phyloP scores from a whole-genome alignment of 148 eudicot species.

The Limonium bicolor region DNA sequence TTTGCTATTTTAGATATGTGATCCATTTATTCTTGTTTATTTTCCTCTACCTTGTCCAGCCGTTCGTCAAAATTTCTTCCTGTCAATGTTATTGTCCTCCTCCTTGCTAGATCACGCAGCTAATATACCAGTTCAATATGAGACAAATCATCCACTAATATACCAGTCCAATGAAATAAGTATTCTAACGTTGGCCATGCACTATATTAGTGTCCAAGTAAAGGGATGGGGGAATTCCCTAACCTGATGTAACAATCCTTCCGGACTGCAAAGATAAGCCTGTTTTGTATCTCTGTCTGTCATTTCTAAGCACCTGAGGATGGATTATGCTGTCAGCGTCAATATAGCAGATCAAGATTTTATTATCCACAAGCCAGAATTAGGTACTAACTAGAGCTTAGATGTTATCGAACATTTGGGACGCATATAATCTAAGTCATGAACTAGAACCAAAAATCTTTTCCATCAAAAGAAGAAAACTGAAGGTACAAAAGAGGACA shows the following conservation, averaged over 20 bases:
- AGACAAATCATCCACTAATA: background rate
- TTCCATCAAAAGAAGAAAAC: too few relatives aligned
- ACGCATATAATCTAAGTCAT: too few relatives aligned
- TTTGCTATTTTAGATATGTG: background rate
- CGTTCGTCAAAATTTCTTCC: constrained; percentile 41
- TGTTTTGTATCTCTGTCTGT: constrained; percentile 29
- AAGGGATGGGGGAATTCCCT: background rate
- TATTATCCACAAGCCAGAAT: too few relatives aligned
- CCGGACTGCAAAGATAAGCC: constrained; percentile 35
- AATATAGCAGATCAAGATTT: too few relatives aligned
- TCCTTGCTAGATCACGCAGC: constrained; percentile 30
- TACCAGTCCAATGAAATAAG: background rate
- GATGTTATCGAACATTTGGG: too few relatives aligned
- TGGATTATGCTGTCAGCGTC: too few relatives aligned
- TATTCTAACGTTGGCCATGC: background rate
- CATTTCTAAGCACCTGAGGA: constrained; percentile 53
- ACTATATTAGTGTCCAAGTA: background rate
- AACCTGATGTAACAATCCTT: constrained; percentile 54
- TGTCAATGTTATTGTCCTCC: constrained; percentile 27
- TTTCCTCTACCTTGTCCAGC: constrained; percentile 32
- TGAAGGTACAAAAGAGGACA: too few relatives aligned
- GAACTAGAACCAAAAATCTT: too few relatives aligned
- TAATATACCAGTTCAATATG: constrained; percentile 3
- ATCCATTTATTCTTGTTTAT: background rate
- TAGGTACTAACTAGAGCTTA: too few relatives aligned